These are phyloP conservation scores for Lactifluus pinguis DNA, from an alignment of 768 basidiomycete species.

Conservation along the genomic window DNA sequence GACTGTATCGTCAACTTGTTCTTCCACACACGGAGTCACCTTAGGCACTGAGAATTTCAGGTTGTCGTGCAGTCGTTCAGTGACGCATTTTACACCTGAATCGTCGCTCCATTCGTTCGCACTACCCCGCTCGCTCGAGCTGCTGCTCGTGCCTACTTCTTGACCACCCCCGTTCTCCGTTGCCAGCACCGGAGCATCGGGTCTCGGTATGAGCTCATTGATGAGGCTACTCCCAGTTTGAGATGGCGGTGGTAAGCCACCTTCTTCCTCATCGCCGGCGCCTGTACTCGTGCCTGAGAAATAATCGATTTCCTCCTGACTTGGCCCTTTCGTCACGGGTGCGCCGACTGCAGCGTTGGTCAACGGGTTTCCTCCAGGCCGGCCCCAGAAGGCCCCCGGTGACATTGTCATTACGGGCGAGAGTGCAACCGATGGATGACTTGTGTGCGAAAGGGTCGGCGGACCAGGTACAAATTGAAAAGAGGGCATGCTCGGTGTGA, in stretches of 20 bases:
- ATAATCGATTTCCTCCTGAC: constrained; percentile 28
- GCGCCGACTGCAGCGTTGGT: constrained; percentile 58
- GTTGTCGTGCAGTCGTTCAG: constrained; percentile 1
- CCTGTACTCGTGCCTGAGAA: constrained; percentile 23
- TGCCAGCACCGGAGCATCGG: background rate
- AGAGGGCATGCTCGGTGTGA: constrained; percentile 96
- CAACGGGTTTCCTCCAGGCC: constrained; percentile 37
- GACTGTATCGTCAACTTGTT: background rate
- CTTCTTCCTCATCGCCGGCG: constrained; percentile 14
- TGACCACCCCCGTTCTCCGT: background rate
- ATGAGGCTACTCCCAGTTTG: constrained; percentile 24
- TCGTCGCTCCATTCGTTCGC: background rate
- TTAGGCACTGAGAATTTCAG: background rate
- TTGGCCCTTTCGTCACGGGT: constrained; percentile 30
- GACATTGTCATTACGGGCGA: constrained; percentile 67
- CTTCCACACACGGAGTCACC: background rate
- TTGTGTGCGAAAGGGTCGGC: constrained; percentile 28
- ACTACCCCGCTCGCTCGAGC: background rate
- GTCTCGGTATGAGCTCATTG: constrained; percentile 22
- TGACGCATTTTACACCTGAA: background rate
- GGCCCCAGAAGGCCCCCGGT: constrained; percentile 69
- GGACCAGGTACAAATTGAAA: constrained; percentile 72
- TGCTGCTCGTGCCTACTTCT: background rate
- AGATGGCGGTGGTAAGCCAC: constrained; percentile 38
- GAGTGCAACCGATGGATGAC: constrained; percentile 36